These are phyloP conservation scores for Gossypium sturtianum DNA, from an alignment of 345 rosid genomes.

Conservation along the genomic window DNA sequence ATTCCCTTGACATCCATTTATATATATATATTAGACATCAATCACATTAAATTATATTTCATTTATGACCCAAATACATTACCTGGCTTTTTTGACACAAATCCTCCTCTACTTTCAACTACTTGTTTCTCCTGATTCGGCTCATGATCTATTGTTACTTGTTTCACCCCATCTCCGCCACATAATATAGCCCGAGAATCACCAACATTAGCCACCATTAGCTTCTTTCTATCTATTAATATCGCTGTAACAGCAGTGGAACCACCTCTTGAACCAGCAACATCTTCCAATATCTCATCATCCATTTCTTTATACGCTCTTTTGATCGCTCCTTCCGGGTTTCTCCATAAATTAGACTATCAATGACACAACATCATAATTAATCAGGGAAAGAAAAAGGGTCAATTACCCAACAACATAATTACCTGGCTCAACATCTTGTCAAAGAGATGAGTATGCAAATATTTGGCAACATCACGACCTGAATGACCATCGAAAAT, in stretches of 20 bases:
- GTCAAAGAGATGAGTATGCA: conserved; percentile 40
- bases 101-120: conserved; percentile 25
- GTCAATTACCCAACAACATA: neutral
- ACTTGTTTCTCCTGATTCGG: conserved; percentile 22
- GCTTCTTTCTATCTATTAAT: conserved; percentile 33
- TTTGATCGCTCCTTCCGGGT: conserved; percentile 28
- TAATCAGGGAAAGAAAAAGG: neutral
- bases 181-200: conserved; percentile 48
- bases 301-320: conserved; percentile 37
- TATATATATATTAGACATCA: no score
- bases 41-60: no score
- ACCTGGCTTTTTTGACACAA: conserved; percentile 19
- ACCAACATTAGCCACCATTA: conserved; percentile 47
- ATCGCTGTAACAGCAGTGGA: conserved; percentile 50
- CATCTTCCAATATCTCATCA: conserved; percentile 31
- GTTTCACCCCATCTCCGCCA: conserved; percentile 20
- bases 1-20: conserved; percentile 9
- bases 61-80: neutral
- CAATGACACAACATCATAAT: no score
- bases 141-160: conserved; percentile 29
- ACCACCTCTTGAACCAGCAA: conserved; percentile 39
- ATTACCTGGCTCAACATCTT: conserved; percentile 38
- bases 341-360: conserved; percentile 43
- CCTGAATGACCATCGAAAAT: conserved; percentile 57
- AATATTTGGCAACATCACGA: conserved; percentile 38